Evolutionary conservation across 352 stramenopile genomes (phyloP).

Genomic region (Phytophthora tentaculata): DNA sequence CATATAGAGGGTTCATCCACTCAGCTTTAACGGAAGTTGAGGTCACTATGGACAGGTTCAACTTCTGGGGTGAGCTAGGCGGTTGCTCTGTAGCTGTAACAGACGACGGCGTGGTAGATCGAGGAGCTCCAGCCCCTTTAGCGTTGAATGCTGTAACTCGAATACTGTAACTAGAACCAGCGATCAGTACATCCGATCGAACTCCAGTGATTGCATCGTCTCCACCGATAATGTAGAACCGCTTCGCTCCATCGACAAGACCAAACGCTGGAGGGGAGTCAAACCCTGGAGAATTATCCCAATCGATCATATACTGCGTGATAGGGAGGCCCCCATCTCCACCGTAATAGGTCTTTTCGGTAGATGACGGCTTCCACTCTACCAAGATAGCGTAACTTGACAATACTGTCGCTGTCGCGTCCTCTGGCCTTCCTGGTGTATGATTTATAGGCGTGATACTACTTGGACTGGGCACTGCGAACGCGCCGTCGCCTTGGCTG

Average conservation of each 20-base stretch:
- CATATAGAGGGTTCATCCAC: slow-evolving; percentile 91
- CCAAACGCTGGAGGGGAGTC: slow-evolving; percentile 86
- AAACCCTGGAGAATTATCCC: slow-evolving; percentile 90
- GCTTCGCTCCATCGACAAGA: slow-evolving; percentile 49
- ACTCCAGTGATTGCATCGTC: slow-evolving; percentile 93
- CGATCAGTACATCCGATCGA: slow-evolving; percentile 77
- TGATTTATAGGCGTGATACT: slow-evolving; percentile 67
- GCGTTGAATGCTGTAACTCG: slow-evolving; percentile 83
- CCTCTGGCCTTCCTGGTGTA: slow-evolving; percentile 77
- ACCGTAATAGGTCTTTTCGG: slow-evolving; percentile 87
- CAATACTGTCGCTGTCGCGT: slow-evolving; percentile 67
- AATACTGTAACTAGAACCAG: slow-evolving; percentile 78
- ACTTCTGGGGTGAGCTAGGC: slow-evolving; percentile 59
- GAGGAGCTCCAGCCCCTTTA: slow-evolving; percentile 60
- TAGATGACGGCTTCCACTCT: slow-evolving; percentile 87
- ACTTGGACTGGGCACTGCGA: slow-evolving; percentile 48
- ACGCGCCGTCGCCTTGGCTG: slow-evolving; percentile 77
- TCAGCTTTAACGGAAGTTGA: slow-evolving; percentile 78
- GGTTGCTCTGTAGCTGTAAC: slow-evolving; percentile 67
- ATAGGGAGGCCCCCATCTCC: slow-evolving; percentile 93
- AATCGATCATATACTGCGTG: slow-evolving; percentile 97
- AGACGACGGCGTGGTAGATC: slow-evolving; percentile 44
- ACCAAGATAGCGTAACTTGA: slow-evolving; percentile 93
- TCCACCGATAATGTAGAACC: slow-evolving; percentile 91
- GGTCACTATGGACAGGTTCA: slow-evolving; percentile 59